Conservation (phyloP, 331 rosid genomes). For the Acacia pycnantha region DNA sequence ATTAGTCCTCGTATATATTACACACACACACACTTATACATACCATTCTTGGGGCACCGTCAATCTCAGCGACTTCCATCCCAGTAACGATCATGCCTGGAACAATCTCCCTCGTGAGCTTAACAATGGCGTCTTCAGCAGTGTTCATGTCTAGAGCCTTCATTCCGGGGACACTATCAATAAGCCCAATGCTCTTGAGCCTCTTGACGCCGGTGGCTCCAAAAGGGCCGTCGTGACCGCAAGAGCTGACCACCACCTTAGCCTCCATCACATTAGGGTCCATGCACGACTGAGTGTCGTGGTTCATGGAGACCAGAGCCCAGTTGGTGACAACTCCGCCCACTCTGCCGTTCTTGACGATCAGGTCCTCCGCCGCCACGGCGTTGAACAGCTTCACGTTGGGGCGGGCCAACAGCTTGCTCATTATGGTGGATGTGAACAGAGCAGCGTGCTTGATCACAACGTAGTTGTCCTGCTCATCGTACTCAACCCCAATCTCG, state of each 20-base stretch:
- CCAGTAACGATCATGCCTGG: slow-evolving; percentile 79
- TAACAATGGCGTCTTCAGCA: slow-evolving; percentile 65
- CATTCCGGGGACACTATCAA: slow-evolving; percentile 63
- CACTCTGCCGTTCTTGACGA: slow-evolving; percentile 59
- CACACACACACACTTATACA: neutral
- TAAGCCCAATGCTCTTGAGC: slow-evolving; percentile 56
- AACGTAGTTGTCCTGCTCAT: slow-evolving; percentile 61
- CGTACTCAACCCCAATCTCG: slow-evolving; percentile 55
- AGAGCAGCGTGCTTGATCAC: slow-evolving; percentile 74
- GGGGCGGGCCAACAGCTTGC: slow-evolving; percentile 64
- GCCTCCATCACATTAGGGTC: slow-evolving; percentile 83
- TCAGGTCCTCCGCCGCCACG: slow-evolving; percentile 65
- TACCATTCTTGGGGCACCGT: slow-evolving; percentile 78
- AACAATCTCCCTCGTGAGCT: slow-evolving; percentile 62
- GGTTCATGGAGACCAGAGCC: slow-evolving; percentile 73
- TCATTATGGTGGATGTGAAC: slow-evolving; percentile 71
- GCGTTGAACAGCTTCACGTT: slow-evolving; percentile 78
- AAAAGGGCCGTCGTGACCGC: slow-evolving; percentile 73
- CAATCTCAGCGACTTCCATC: slow-evolving; percentile 78
- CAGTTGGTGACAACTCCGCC: slow-evolving; percentile 74
- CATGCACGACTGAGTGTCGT: slow-evolving; percentile 75
- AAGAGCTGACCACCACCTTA: slow-evolving; percentile 68
- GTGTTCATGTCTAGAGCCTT: slow-evolving; percentile 72
- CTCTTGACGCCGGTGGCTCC: slow-evolving; percentile 80
- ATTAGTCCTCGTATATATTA: neutral